These are phyloP conservation scores for Planoprotostelium fungivorum DNA, from an alignment of 78 protist genomes.

Conservation along the genomic window DNA sequence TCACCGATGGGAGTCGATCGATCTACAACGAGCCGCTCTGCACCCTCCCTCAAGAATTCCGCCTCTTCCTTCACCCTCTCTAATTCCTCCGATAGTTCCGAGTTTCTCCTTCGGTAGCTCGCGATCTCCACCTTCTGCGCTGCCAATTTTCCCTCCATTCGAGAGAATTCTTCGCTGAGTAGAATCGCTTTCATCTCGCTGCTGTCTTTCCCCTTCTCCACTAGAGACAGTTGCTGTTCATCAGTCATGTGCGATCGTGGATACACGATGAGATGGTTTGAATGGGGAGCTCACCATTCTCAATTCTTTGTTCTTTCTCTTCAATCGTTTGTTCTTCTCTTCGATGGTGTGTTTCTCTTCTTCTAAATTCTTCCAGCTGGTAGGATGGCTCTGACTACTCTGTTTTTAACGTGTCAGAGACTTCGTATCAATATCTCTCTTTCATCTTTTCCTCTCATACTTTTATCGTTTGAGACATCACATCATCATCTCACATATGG, in stretches of 20 bases:
- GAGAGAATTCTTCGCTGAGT: not conserved
- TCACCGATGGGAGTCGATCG: too few species aligned
- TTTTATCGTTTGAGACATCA: too few species aligned
- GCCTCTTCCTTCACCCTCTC: not conserved
- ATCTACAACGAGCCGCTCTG: too few species aligned
- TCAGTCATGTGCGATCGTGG: not conserved
- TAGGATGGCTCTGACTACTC: not conserved
- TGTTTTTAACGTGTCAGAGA: too few species aligned
- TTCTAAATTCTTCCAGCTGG: not conserved
- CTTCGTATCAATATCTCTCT: not conserved
- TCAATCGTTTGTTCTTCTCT: not conserved
- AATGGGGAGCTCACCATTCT: not conserved
- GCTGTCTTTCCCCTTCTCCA: not conserved
- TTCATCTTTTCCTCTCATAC: too few species aligned
- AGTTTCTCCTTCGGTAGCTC: too few species aligned
- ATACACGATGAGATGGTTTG: not conserved
- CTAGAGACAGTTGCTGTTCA: not conserved
- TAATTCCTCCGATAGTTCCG: not conserved
- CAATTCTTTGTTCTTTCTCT: not conserved
- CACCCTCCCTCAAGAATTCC: too few species aligned
- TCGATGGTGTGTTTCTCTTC: not conserved
- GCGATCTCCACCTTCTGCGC: not conserved
- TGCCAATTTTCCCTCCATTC: not conserved
- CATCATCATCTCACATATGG: too few species aligned
- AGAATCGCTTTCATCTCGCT: not conserved